Evolutionary conservation across 345 rosid genomes (phyloP), one percentile per base, ranked within the genome.

Genomic region (Eucalyptus pauciflora): DNA sequence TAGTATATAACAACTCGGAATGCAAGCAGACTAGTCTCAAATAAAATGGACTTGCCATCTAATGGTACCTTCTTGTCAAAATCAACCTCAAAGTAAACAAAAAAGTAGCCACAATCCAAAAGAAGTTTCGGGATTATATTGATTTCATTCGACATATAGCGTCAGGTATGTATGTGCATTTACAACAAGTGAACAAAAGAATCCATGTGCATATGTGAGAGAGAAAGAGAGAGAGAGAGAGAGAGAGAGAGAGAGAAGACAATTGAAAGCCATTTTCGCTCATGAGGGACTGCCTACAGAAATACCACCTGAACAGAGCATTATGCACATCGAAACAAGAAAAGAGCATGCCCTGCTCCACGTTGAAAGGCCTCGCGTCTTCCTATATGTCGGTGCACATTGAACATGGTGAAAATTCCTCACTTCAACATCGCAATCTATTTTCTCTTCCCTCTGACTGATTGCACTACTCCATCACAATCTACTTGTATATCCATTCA

Each of bases 401-500:
- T 76, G 85, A 76, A 11, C 85, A 41, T 37, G 48, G 85, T 2
- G 25, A 20, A 41, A 76, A 76, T 41, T 76, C 48, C 85, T 76
- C 10, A 76, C 83, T 76, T 76, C 85, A 45, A 45, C 85, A 76
- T 76, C 29, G 41, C 85, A 41, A 20, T 76, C 48, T 76, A 76
- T 76, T 71, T 88, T 33, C 85, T 62, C 52, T 41, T 51, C 31
- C 11, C 33, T 25, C 46, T 11, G 85, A 76, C 85, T 12, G 29
- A 76, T 41, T 76, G 85, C 85, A 76, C 48, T 41, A 41, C 45
- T 46, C 54, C 37, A 24, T 24, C 52, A 33, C 60, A 27, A 51
- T 90, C 91, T 96, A 97, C 93, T 95, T 95, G 96, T 96, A 97
- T 90, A 96, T 97, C 99, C 98, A 96, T 95, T 97, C 99, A 83